A percentile compares a stretch with the other conserved stretches of the same genome.
These are phyloP conservation scores for Pestalotiopsis sp. DNA, from an alignment of 2,329 filamentous ascomycete species.

Conservation along the genomic window DNA sequence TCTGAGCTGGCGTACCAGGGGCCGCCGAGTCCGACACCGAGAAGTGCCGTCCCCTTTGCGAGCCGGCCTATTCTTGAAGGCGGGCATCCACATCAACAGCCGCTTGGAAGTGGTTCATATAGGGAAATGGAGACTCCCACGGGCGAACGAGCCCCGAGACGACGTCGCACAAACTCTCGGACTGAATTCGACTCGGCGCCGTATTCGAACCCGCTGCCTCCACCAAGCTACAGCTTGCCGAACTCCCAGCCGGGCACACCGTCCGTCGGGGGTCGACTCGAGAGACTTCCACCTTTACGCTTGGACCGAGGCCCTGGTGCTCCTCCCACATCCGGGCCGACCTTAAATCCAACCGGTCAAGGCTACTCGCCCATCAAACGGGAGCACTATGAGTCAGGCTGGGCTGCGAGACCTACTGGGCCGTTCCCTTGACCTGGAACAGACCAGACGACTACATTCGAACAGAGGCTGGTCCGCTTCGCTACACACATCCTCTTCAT, in stretches of 20 bases:
- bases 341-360: slow-evolving; percentile 25
- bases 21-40: slow-evolving; percentile 53
- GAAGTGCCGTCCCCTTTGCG: slow-evolving; percentile 37
- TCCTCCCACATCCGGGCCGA: slow-evolving; percentile 24
- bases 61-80: slow-evolving; percentile 40
- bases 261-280: slow-evolving; percentile 31
- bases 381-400: slow-evolving; percentile 40
- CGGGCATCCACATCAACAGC: slow-evolving; percentile 23
- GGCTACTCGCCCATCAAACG: slow-evolving; percentile 32
- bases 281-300: slow-evolving; percentile 52
- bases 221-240: slow-evolving; percentile 37
- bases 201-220: slow-evolving; percentile 44
- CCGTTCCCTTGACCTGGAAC: slow-evolving; percentile 7
- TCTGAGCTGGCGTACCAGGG: slow-evolving; percentile 54
- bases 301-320: slow-evolving; percentile 41
- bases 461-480: background rate
- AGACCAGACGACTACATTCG: background rate
- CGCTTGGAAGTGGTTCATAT: slow-evolving; percentile 32
- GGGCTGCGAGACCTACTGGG: slow-evolving; percentile 34
- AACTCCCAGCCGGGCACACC: slow-evolving; percentile 35
- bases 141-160: slow-evolving; percentile 48
- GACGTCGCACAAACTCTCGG: slow-evolving; percentile 51
- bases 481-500: background rate
- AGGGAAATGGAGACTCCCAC: slow-evolving; percentile 44
- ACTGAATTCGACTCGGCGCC: slow-evolving; percentile 43